Conservation (phyloP, 2,329 filamentous ascomycete genomes). For the Ophidiomyces ophidiicola region DNA sequence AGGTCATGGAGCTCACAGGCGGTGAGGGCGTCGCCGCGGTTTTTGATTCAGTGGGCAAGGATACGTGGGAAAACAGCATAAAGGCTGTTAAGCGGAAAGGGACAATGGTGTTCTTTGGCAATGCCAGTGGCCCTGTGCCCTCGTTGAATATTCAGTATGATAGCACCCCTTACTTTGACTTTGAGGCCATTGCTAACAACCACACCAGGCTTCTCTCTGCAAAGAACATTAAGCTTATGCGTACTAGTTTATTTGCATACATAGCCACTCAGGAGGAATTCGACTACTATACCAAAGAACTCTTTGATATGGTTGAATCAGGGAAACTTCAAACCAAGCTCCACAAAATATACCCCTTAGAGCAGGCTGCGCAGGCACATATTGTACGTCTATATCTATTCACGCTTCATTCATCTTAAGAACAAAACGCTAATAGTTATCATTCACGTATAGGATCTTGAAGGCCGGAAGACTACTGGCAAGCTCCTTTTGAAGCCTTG, state of each 20-base stretch:
- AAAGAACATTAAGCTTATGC: conserved; percentile 66
- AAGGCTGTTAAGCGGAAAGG: conserved; percentile 67
- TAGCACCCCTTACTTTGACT: conserved; percentile 21
- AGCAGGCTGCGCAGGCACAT: conserved; percentile 61
- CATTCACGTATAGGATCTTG: conserved; percentile 48
- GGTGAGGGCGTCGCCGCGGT: conserved; percentile 63
- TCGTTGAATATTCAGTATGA: conserved; percentile 51
- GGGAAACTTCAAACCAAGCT: conserved; percentile 60
- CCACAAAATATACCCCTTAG: conserved; percentile 64
- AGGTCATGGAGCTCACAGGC: conserved; percentile 70
- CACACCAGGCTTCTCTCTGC: conserved; percentile 42
- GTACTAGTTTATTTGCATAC: conserved; percentile 64
- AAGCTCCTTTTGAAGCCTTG: conserved; percentile 64
- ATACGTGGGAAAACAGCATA: conserved; percentile 68
- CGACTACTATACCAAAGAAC: conserved; percentile 55
- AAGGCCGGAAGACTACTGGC: conserved; percentile 69
- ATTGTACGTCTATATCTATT: conserved; percentile 26
- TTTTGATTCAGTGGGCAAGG: conserved; percentile 76
- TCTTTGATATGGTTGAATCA: conserved; percentile 59
- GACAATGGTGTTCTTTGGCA: conserved; percentile 65
- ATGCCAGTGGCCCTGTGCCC: conserved; percentile 67
- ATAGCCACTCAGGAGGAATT: conserved; percentile 57
- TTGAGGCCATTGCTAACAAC: background rate
- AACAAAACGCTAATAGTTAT: background rate
- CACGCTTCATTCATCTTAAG: background rate